Evolutionary conservation across 495 filamentous ascomycete genomes (phyloP).

Genomic region (Evansstolkia leycettana): DNA sequence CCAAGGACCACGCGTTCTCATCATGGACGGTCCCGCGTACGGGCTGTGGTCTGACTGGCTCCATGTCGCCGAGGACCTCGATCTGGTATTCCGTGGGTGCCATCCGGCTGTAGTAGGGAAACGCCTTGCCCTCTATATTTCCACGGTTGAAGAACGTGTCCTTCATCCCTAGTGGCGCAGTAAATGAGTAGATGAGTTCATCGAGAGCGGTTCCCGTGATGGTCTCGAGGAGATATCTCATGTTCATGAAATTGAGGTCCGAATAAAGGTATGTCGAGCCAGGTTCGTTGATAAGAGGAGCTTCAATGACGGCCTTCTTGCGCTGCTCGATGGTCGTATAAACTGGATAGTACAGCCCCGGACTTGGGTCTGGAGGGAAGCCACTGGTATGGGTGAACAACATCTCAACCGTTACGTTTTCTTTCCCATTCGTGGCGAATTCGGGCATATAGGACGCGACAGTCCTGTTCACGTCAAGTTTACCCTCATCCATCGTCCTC

Average conservation of each 20-base stretch:
- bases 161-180: slow-evolving; percentile 11
- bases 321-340: slow-evolving; percentile 11
- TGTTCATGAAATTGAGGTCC: slow-evolving; percentile 17
- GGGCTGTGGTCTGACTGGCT: slow-evolving; percentile 16
- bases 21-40: slow-evolving; percentile 19
- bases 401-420: slow-evolving; percentile 14
- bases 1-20: slow-evolving; percentile 17
- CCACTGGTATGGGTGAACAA: slow-evolving; percentile 18
- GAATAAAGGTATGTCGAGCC: slow-evolving; percentile 16
- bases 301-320: slow-evolving; percentile 10
- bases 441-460: slow-evolving; percentile 14
- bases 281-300: slow-evolving; percentile 10
- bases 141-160: slow-evolving; percentile 18
- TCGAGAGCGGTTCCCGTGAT: slow-evolving; percentile 10
- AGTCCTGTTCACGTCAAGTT: slow-evolving; percentile 7
- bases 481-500: slow-evolving; percentile 11
- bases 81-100: slow-evolving; percentile 17
- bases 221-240: slow-evolving; percentile 13
- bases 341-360: slow-evolving; percentile 6
- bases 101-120: slow-evolving; percentile 11
- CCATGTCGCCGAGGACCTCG: slow-evolving; percentile 10
- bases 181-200: slow-evolving; percentile 10
- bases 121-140: slow-evolving; percentile 8
- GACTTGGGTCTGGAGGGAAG: slow-evolving; percentile 10
- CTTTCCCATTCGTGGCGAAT: slow-evolving; percentile 14